phyloP scores from a whole-genome alignment of 1,284 basidiomycete genomes.

The Cryptococcus amylolentus region DNA sequence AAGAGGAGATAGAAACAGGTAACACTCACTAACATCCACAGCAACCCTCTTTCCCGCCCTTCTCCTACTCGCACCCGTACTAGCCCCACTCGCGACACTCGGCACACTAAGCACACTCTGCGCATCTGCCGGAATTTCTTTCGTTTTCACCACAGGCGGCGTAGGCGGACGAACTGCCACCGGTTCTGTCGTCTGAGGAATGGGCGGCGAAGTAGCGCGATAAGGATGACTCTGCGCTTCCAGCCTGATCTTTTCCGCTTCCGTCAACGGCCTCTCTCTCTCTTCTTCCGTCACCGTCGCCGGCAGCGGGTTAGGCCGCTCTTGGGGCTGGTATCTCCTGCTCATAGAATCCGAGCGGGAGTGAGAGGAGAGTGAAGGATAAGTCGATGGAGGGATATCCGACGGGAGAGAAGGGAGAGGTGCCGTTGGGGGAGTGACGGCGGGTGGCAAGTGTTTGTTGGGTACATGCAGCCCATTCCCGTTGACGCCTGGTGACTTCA shows the following conservation, averaged over 20 bases:
- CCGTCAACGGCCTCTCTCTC: background rate
- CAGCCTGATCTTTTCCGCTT: background rate
- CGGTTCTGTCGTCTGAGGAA: background rate
- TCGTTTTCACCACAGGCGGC: background rate
- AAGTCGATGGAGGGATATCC: background rate
- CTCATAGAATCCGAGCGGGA: too few relatives aligned
- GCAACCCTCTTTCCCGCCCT: slow-evolving; percentile 12
- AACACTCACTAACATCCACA: slow-evolving; percentile 28
- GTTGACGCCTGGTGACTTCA: too few relatives aligned
- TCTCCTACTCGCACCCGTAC: slow-evolving; percentile 12
- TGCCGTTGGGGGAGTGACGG: slow-evolving; percentile 7
- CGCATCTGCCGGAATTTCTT: slow-evolving; percentile 1
- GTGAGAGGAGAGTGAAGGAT: too few relatives aligned
- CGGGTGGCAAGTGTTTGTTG: background rate
- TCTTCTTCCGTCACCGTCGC: background rate
- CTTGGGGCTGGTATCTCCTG: too few relatives aligned
- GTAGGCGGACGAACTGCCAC: background rate
- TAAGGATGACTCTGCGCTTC: background rate
- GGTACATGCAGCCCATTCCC: too few relatives aligned
- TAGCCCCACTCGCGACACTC: slow-evolving; percentile 3
- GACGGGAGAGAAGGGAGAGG: slow-evolving; percentile 13
- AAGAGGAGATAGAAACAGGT: background rate
- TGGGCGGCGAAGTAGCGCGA: background rate
- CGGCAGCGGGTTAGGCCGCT: background rate
- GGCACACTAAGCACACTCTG: slow-evolving; percentile 10